Evolutionary conservation across 495 filamentous ascomycete genomes (phyloP).

Genomic region (Halenospora varia): DNA sequence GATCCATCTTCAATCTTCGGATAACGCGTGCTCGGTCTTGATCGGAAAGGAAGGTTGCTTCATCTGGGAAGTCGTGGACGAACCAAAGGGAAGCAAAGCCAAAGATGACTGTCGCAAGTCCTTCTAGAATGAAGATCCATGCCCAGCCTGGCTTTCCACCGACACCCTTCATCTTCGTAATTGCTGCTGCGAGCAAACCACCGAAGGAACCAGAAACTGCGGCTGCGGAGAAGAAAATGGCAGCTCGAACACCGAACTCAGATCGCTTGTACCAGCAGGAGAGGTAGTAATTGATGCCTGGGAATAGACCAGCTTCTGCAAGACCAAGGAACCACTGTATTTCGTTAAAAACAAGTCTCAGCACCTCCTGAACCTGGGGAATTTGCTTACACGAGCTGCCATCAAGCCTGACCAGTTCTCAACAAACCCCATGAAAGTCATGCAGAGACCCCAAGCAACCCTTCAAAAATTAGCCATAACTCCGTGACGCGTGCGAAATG

Average conservation of each 20-base stretch:
- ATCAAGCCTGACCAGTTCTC: constrained; percentile 38
- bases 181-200: constrained; percentile 75
- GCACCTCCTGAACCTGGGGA: too few species aligned
- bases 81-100: constrained; percentile 76
- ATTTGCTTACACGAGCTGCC: constrained; percentile 30
- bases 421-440: constrained; percentile 56
- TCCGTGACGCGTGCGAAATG: too few species aligned
- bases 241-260: constrained; percentile 47
- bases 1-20: constrained; percentile 67
- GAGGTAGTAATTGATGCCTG: constrained; percentile 84
- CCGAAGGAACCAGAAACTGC: constrained; percentile 84
- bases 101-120: constrained; percentile 68
- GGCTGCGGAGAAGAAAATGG: constrained; percentile 89
- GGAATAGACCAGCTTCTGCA: constrained; percentile 79
- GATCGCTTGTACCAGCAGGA: constrained; percentile 68
- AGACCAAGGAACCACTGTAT: constrained; percentile 72
- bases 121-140: constrained; percentile 85
- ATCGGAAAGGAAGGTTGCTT: constrained; percentile 72
- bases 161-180: constrained; percentile 68
- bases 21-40: constrained; percentile 71
- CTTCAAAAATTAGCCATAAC: constrained; percentile 54
- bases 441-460: constrained; percentile 60
- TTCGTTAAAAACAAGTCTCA: background rate
- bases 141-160: constrained; percentile 68
- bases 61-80: constrained; percentile 86